Evolutionary conservation across 2,329 filamentous ascomycete species (phyloP), one percentile per base, ranked within the genome.

Genomic region (Diaporthe velutina): DNA sequence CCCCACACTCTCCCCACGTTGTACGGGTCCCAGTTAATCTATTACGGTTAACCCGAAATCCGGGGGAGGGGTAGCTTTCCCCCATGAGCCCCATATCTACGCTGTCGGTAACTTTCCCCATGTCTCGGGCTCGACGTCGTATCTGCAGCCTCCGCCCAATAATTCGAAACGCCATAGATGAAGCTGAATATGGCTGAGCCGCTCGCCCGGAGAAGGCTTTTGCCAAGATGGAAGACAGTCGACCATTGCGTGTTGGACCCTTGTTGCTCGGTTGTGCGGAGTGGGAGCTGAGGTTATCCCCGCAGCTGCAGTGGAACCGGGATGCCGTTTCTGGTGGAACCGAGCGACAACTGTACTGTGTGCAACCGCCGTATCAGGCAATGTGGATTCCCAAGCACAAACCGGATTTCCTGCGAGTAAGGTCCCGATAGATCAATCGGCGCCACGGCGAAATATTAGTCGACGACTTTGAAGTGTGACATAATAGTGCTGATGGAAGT

Each of bases 11-110:
- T 54, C 57, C 55, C 70, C 70, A 55, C 57, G 57, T 54, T 19
- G 40, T 40, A 64, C 38, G 70, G 15, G 38, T 54, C 45, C 64
- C 22, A 22, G 12, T 50, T 19, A 38, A 50, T 67, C 48, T 52
- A 67, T 52, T 54, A 68, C 30, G 64, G 48, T 52, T 38, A 67
- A 67, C 33, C 64, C 64, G 64, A 68, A 72, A 72, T 64, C 57
- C 70, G 70, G 70, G 57, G 70, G 57, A 64, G 57, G 70, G 57
- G 70, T 68, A 28, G 28, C 13, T 22, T n/a, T 40, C 64, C 64
- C n/a, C n/a, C n/a, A n/a, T n/a, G n/a, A n/a, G n/a, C n/a, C n/a
- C 64, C 48, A 28, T 10, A 38, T 17, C 45, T 25, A 35, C 42
- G 13, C 38, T 9, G 30, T 2, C 3, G 61, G 45, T 35, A 52